Conservation (phyloP, 2,329 filamentous ascomycete species). For the Shiraia bambusicola region DNA sequence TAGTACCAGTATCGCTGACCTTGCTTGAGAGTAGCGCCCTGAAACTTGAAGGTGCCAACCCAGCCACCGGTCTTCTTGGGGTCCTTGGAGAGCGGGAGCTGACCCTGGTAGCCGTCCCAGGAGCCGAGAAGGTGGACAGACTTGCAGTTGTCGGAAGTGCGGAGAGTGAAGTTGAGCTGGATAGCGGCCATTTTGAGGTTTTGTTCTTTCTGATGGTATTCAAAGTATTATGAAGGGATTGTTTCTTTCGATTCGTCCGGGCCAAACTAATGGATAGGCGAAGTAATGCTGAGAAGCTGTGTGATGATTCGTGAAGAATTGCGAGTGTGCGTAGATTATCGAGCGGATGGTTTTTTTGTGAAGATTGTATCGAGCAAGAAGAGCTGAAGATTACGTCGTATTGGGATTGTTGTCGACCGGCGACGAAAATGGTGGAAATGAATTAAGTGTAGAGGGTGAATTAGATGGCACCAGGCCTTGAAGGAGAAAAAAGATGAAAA, state of each 20-base stretch:
- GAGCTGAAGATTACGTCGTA: slow-evolving; percentile 47
- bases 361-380: slow-evolving; percentile 50
- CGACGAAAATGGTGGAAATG: slow-evolving; percentile 40
- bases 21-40: slow-evolving; percentile 79
- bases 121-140: slow-evolving; percentile 96
- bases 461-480: slow-evolving; percentile 52
- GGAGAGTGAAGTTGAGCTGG: slow-evolving; percentile 93
- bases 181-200: slow-evolving; percentile 72
- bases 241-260: slow-evolving; percentile 33
- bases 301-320: slow-evolving; percentile 29
- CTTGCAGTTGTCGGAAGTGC: slow-evolving; percentile 95
- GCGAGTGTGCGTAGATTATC: slow-evolving; percentile 35
- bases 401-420: slow-evolving; percentile 44
- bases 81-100: slow-evolving; percentile 92
- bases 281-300: slow-evolving; percentile 40
- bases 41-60: slow-evolving; percentile 96
- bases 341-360: slow-evolving; percentile 21
- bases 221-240: slow-evolving; percentile 25
- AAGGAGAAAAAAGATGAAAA: slow-evolving; percentile 46
- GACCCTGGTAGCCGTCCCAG: slow-evolving; percentile 95
- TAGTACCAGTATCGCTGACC: slow-evolving; percentile 99
- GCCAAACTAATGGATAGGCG: slow-evolving; percentile 44
- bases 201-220: slow-evolving; percentile 25
- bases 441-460: slow-evolving; percentile 39
- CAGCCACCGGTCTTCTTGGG: slow-evolving; percentile 86